phyloP scores from a whole-genome alignment of 2,329 filamentous ascomycete species.

The Aspergillus hiratsukae region DNA sequence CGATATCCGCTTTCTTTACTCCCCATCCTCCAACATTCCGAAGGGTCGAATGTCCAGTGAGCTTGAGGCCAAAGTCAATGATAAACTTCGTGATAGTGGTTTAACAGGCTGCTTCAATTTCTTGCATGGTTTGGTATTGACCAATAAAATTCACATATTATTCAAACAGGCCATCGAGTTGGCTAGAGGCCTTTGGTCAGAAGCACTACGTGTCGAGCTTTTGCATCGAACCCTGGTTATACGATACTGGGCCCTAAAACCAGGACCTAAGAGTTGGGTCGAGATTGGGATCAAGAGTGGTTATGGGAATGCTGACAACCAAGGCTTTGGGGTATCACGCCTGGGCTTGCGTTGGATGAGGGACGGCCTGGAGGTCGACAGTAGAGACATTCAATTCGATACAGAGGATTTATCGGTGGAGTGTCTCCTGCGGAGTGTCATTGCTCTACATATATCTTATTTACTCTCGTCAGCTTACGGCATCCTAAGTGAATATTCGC shows the following conservation, averaged over 20 bases:
- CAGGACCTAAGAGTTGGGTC: conserved; percentile 79
- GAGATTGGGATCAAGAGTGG: conserved; percentile 65
- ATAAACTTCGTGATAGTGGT: conserved; percentile 63
- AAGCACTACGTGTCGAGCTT: conserved; percentile 70
- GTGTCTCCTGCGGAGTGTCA: conserved; percentile 65
- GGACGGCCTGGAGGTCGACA: conserved; percentile 69
- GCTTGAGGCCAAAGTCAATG: conserved; percentile 70
- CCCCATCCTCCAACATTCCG: conserved; percentile 62
- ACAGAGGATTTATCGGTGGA: conserved; percentile 67
- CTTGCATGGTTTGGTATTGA: conserved; percentile 81
- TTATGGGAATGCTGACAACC: conserved; percentile 4
- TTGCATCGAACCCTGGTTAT: conserved; percentile 78
- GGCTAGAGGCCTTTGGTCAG: conserved; percentile 67
- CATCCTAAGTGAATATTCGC: conserved; percentile 55
- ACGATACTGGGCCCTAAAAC: conserved; percentile 80
- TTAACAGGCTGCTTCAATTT: conserved; percentile 78
- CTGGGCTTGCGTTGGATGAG: conserved; percentile 70
- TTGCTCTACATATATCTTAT: conserved; percentile 69
- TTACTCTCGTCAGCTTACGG: conserved; percentile 64
- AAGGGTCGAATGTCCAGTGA: conserved; percentile 58
- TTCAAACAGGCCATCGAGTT: conserved; percentile 71
- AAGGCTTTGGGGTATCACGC: conserved; percentile 23
- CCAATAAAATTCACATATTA: conserved; percentile 82
- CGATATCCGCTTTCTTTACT: conserved; percentile 80
- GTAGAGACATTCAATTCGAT: conserved; percentile 65